Percentiles rank a stretch among this genome's conserved stretches.
Evolutionary conservation across 805 yeast species (phyloP).

Genomic region (Ascoidea tarda): DNA sequence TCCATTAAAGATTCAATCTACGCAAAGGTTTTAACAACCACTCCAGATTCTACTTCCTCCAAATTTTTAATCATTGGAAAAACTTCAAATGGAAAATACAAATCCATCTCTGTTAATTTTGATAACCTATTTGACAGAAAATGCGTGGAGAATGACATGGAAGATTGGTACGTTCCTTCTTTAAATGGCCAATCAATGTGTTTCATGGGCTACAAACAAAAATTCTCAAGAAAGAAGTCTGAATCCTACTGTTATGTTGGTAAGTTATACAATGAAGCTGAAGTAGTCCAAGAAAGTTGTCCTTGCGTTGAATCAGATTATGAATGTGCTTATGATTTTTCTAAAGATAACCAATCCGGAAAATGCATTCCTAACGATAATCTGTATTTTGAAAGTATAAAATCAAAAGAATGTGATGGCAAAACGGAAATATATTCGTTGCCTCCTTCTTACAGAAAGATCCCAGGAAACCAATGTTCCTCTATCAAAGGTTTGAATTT

Average conservation of each 20-base stretch:
- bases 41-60: slow-evolving; percentile 56
- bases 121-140: slow-evolving; percentile 2
- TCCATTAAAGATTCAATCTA: slow-evolving; percentile 27
- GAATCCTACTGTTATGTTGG: slow-evolving; percentile 35
- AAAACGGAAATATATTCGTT: slow-evolving; percentile 3
- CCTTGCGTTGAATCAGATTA: slow-evolving; percentile 47
- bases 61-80: slow-evolving; percentile 40
- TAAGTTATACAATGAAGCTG: not conserved
- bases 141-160: slow-evolving; percentile 5
- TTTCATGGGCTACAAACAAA: slow-evolving; percentile 53
- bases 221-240: slow-evolving; percentile 45
- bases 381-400: not conserved
- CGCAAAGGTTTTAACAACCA: slow-evolving; percentile 32
- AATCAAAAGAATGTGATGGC: slow-evolving; percentile 5
- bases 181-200: slow-evolving; percentile 38
- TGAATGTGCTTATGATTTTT: slow-evolving; percentile 50
- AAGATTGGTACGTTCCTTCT: slow-evolving; percentile 35
- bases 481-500: slow-evolving; percentile 1
- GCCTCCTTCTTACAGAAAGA: slow-evolving; percentile 21
- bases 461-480: slow-evolving; percentile 30
- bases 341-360: slow-evolving; percentile 17
- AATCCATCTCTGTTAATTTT: slow-evolving; percentile 5
- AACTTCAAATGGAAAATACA: slow-evolving; percentile 9
- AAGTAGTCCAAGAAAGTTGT: slow-evolving; percentile 37
- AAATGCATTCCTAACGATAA: slow-evolving; percentile 29